Evolutionary conservation across 1,284 basidiomycete genomes (phyloP).

Genomic region (Melampsora larici-populina): DNA sequence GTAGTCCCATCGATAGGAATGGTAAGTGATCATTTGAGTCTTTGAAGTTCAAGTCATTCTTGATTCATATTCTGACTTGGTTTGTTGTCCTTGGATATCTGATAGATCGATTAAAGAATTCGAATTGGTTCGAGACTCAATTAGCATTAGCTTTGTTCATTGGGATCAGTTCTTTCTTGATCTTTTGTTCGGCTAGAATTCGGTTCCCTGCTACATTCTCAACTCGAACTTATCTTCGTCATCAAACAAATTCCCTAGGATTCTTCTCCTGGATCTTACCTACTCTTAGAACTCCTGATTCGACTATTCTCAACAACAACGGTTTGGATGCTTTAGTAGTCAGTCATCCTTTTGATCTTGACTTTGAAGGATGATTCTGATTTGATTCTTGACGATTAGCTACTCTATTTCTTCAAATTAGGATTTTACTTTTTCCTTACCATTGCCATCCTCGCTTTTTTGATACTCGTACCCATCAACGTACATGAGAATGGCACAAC

Average conservation of each 20-base stretch:
- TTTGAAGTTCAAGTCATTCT: neutral
- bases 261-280: slow-evolving; percentile 38
- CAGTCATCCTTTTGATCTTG: slow-evolving; percentile 36
- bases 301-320: slow-evolving; percentile 44
- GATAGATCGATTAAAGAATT: slow-evolving; percentile 26
- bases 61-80: neutral
- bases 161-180: slow-evolving; percentile 26
- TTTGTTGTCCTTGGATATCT: neutral
- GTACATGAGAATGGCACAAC: slow-evolving; percentile 52
- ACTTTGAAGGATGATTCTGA: neutral
- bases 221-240: neutral
- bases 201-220: slow-evolving; percentile 20
- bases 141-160: slow-evolving; percentile 20
- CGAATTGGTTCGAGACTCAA: slow-evolving; percentile 40
- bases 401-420: slow-evolving; percentile 43
- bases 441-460: slow-evolving; percentile 42
- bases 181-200: slow-evolving; percentile 21
- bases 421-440: slow-evolving; percentile 39
- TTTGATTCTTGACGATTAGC: slow-evolving; percentile 18
- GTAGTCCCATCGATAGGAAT: slow-evolving; percentile 40
- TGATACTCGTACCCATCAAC: slow-evolving; percentile 53
- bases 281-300: slow-evolving; percentile 30
- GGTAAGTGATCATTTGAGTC: neutral
- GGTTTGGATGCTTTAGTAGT: slow-evolving; percentile 52
- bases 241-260: neutral